These are phyloP conservation scores for Penicillium olsonii DNA, from an alignment of 2,329 filamentous ascomycete species.

Conservation along the genomic window DNA sequence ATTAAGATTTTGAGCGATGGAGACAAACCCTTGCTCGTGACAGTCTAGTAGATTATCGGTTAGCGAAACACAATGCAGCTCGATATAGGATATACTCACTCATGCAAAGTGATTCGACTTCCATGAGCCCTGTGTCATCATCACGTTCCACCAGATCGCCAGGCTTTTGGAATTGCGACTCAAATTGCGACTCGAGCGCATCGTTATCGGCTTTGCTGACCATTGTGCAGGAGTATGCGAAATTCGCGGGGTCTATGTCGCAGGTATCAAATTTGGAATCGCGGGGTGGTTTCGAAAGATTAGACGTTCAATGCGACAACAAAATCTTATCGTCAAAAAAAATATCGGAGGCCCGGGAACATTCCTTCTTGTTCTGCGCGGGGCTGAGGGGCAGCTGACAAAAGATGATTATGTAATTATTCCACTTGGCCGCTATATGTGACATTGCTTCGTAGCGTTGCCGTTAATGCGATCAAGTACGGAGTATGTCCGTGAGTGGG, in stretches of 20 bases:
- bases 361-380: conserved; percentile 31
- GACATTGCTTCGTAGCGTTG: not conserved
- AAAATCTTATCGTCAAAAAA: conserved; percentile 22
- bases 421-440: not conserved
- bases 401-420: conserved; percentile 8
- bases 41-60: conserved; percentile 52
- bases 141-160: conserved; percentile 41
- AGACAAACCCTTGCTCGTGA: conserved; percentile 70
- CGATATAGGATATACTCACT: conserved; percentile 33
- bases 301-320: conserved; percentile 1
- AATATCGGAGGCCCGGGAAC: conserved; percentile 29
- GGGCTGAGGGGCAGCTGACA: conserved; percentile 23
- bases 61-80: not conserved
- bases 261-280: not conserved
- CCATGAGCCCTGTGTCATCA: conserved; percentile 46
- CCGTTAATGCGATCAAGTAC: no score
- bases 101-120: conserved; percentile 76
- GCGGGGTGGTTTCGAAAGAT: not conserved
- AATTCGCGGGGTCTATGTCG: not conserved
- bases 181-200: conserved; percentile 19
- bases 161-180: conserved; percentile 41
- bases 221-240: conserved; percentile 23
- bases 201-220: conserved; percentile 26
- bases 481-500: no score
- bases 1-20: not conserved